Conservation (phyloP, 1,284 basidiomycete species). For the Moesziomyces sp. region DNA sequence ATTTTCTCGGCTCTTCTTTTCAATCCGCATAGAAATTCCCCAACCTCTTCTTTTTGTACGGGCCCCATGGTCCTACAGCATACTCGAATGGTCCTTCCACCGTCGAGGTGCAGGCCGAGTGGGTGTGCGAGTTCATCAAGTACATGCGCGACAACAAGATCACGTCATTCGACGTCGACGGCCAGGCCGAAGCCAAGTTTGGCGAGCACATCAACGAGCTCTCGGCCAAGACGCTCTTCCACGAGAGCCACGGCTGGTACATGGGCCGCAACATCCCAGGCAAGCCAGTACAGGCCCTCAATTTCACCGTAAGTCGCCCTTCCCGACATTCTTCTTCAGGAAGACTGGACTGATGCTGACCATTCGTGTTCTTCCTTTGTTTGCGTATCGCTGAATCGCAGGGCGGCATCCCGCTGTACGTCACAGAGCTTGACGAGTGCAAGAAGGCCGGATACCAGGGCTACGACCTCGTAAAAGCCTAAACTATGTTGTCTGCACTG, state of each 20-base stretch:
- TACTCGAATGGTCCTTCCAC: constrained; percentile 51
- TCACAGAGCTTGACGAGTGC: constrained; percentile 44
- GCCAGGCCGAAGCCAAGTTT: constrained; percentile 43
- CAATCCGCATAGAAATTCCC: constrained; percentile 36
- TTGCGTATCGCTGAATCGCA: not conserved
- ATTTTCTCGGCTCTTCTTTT: not conserved
- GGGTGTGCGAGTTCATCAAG: constrained; percentile 45
- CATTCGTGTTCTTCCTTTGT: not conserved
- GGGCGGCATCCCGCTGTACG: constrained; percentile 49
- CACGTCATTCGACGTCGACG: constrained; percentile 40
- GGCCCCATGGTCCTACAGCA: constrained; percentile 51
- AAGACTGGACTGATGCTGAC: not conserved
- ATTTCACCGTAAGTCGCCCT: constrained; percentile 26
- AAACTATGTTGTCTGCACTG: not conserved
- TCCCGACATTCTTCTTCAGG: no score
- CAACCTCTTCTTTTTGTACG: constrained; percentile 57
- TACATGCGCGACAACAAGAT: constrained; percentile 50
- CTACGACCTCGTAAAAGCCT: constrained; percentile 36
- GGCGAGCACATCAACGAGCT: constrained; percentile 51
- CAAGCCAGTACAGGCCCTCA: constrained; percentile 47
- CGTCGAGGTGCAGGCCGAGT: constrained; percentile 49
- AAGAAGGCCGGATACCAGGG: constrained; percentile 33
- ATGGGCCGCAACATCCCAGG: constrained; percentile 51
- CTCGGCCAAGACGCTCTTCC: constrained; percentile 49
- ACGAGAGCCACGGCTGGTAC: constrained; percentile 53